Conservation (phyloP, 2,329 filamentous ascomycete species). For the Cryphonectria japonica region DNA sequence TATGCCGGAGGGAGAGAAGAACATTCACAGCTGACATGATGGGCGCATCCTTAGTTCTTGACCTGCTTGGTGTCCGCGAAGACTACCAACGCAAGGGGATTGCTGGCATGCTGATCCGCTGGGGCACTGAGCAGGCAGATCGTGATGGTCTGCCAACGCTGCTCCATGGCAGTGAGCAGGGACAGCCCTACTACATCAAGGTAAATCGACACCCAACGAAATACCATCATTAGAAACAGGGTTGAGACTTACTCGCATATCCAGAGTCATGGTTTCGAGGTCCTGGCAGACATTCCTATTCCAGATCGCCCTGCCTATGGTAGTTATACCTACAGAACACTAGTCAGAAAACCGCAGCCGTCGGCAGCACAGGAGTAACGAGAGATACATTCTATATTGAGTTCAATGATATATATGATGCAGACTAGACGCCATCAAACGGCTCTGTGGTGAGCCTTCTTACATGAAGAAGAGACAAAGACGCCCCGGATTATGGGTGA, state of each 20-base stretch:
- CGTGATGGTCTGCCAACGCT: background rate
- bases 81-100: background rate
- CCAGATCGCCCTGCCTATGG: background rate
- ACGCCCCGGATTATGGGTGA: background rate
- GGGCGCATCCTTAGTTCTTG: background rate
- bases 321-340: background rate
- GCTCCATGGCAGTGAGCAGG: background rate
- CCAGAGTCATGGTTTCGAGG: background rate
- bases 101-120: background rate
- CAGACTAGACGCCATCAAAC: background rate
- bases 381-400: background rate
- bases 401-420: background rate
- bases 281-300: background rate
- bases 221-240: too few species aligned
- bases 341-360: background rate
- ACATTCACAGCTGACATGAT: background rate
- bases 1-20: background rate
- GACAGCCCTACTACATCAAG: background rate
- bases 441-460: background rate
- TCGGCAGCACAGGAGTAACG: background rate
- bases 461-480: background rate
- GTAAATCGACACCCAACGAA: background rate
- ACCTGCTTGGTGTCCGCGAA: background rate
- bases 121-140: background rate
- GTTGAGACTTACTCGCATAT: background rate